A percentile compares a stretch with the other conserved stretches of the same genome.
phyloP scores from a whole-genome alignment of 129 eudicot species.

The Deinandra increscens region DNA sequence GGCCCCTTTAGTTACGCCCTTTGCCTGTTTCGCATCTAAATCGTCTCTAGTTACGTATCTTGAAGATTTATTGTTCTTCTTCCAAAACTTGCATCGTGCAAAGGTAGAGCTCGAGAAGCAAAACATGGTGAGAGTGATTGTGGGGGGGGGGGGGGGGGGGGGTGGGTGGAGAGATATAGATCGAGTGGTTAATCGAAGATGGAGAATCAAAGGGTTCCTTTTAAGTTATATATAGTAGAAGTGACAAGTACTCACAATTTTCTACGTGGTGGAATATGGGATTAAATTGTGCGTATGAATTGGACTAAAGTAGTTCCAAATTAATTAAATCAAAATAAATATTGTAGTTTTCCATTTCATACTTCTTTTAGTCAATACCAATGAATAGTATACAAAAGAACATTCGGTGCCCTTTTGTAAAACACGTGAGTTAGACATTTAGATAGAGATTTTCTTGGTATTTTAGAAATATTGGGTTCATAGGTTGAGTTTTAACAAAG shows the following conservation, averaged over 20 bases:
- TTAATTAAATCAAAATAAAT: neutral
- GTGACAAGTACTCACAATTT: neutral
- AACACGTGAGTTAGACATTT: neutral
- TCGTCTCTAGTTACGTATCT: conserved; percentile 11
- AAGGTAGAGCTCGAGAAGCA: conserved; percentile 11
- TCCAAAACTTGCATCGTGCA: neutral
- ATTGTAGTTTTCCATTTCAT: neutral
- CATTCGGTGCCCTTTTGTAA: neutral
- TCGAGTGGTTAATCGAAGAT: neutral
- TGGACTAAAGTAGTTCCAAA: conserved; percentile 12
- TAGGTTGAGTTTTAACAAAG: too few relatives aligned
- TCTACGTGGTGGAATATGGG: conserved; percentile 6
- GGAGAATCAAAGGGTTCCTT: neutral
- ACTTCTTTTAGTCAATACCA: neutral
- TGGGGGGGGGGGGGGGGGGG: too few relatives aligned
- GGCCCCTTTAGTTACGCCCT: conserved; percentile 1
- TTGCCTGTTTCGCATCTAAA: conserved; percentile 14
- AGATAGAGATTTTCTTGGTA: too few relatives aligned
- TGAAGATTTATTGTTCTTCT: conserved; percentile 5
- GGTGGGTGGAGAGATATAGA: neutral
- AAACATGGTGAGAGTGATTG: conserved; percentile 16
- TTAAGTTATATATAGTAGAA: conserved; percentile 2
- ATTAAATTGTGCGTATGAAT: conserved; percentile 9
- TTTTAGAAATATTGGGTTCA: too few relatives aligned
- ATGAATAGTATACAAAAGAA: neutral